phyloP scores from a whole-genome alignment of 2,329 filamentous ascomycete genomes.

The Remersonia thermophila region DNA sequence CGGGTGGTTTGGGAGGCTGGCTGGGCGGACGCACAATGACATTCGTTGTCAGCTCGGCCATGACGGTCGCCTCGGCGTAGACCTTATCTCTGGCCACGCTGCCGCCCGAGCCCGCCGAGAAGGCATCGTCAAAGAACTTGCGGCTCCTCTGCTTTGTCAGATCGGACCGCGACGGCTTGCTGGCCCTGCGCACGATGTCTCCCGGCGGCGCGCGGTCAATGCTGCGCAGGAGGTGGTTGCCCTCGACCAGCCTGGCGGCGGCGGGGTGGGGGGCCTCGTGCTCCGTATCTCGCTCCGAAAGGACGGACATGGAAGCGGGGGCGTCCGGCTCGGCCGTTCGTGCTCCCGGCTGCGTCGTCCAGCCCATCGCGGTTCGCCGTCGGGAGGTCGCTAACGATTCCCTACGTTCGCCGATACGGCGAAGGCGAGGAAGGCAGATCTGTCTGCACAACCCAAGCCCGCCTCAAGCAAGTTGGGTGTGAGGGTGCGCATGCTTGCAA shows the following conservation, averaged over 20 bases:
- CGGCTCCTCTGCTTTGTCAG: conserved; percentile 25
- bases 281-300: conserved; percentile 22
- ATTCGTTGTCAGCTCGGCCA: conserved; percentile 53
- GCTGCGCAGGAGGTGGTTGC: conserved; percentile 25
- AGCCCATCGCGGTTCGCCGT: too few relatives aligned
- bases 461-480: too few relatives aligned
- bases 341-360: neutral
- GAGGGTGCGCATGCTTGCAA: too few relatives aligned
- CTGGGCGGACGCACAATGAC: conserved; percentile 37
- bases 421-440: too few relatives aligned
- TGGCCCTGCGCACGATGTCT: conserved; percentile 21
- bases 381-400: too few relatives aligned
- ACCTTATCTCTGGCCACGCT: conserved; percentile 33
- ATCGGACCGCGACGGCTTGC: conserved; percentile 22
- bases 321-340: conserved; percentile 1
- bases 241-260: conserved; percentile 24
- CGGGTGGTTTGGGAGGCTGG: too few relatives aligned
- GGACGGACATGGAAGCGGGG: conserved; percentile 17
- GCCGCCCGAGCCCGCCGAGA: conserved; percentile 21
- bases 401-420: too few relatives aligned
- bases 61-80: conserved; percentile 42
- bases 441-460: neutral
- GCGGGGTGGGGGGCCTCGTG: conserved; percentile 10
- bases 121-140: conserved; percentile 34
- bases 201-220: conserved; percentile 30